Base-by-base conservation (phyloP, 306 rosid species). In the Fagus sylvatica region DNA sequence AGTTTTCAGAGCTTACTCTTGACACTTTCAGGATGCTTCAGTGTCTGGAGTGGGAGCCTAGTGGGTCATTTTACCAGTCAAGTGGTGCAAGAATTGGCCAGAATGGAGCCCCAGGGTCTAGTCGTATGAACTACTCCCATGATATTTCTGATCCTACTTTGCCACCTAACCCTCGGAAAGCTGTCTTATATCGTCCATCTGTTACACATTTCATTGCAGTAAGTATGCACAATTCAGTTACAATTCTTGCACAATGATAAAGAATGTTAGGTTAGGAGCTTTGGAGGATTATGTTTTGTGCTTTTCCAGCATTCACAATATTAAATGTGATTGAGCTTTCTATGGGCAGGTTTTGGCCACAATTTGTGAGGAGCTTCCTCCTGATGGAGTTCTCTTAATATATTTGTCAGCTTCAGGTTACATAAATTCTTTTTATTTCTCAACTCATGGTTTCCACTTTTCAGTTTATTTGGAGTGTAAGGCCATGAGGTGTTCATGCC, bases 1-100 rank as follows among this genome's bases (percentile, higher is more conserved):
- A 91, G 87, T 89, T 89, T 87, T 91, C 98, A 40, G 98, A 95
- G 87, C 86, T 95, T 79, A 87, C 98, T 33, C 84, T 95, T 33
- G 97, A 95, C 89, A 92, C 98, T 83, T 95, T 95, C 78, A 82
- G 98, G 84, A 92, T 95, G 97, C 96, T 95, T 83, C 98, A 95
- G 79, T 87, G 93, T 88, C 75, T 92, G 90, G 98, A 95, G 86
- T 95, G 98, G 98, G 98, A 95, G 77, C 97, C 98, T 46, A 88
- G 96, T 84, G 98, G 98, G 70, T 89, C 90, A 32, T 91, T 95
- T 81, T 92, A 87, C 87, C 93, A 89, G 81, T 74, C 93, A 54
- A 84, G 76, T 74, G 65, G 79, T 64, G 74, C 86, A 69, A 95
- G 89, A 80, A 88, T 69, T 79, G 36, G 88, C 79, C 98, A 84